These are phyloP conservation scores for Trichosporon asahii DNA, from an alignment of 1,284 basidiomycete genomes.

Conservation along the genomic window DNA sequence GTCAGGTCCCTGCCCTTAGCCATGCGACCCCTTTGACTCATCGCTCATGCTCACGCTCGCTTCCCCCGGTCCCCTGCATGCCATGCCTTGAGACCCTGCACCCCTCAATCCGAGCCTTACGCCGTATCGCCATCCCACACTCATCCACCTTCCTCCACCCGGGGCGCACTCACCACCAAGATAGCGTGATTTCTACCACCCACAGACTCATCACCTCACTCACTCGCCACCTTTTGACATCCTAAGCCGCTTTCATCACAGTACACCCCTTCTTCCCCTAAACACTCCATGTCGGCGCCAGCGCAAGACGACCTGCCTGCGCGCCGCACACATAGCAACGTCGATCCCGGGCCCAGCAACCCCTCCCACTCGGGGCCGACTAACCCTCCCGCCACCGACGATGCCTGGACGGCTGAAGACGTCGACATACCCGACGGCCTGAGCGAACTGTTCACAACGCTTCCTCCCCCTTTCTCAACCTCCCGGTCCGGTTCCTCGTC, in stretches of 20 bases:
- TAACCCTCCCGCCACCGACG: constrained; percentile 1
- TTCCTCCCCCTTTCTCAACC: neutral
- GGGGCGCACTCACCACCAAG: neutral
- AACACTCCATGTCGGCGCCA: constrained; percentile 4
- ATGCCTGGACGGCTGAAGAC: constrained; percentile 15
- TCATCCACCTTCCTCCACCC: neutral
- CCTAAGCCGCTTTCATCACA: neutral
- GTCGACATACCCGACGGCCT: constrained; percentile 19
- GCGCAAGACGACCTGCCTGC: constrained; percentile 7
- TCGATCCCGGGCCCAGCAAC: neutral
- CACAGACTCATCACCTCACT: neutral
- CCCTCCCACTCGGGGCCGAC: neutral
- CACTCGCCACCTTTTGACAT: neutral
- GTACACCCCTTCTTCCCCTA: neutral
- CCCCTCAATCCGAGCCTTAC: neutral
- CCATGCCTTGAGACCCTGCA: neutral
- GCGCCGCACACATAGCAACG: neutral
- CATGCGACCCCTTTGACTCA: neutral
- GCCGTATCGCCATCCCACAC: neutral
- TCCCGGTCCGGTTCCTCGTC: neutral
- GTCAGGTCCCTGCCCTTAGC: neutral
- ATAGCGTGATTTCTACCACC: neutral
- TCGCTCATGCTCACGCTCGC: too few species aligned
- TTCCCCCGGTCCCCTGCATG: neutral
- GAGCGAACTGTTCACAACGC: constrained; percentile 15